These are phyloP conservation scores for Stephania cephalantha DNA, from an alignment of 164 flowering plant genomes.

Conservation along the genomic window DNA sequence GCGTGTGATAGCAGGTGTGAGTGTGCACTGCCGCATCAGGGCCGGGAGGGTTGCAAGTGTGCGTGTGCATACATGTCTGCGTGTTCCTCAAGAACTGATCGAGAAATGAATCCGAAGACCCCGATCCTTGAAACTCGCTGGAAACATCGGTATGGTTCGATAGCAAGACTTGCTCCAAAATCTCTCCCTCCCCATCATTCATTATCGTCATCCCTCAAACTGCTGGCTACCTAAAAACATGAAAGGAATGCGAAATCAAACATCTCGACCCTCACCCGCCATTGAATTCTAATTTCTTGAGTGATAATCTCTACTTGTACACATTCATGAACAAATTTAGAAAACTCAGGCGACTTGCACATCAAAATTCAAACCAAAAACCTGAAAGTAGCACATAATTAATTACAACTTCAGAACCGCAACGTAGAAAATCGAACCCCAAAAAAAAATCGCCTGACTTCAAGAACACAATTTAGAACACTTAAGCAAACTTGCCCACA, in stretches of 20 bases:
- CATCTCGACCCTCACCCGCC: not conserved
- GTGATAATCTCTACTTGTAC: not conserved
- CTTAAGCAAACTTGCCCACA: too few species aligned
- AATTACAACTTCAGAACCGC: too few species aligned
- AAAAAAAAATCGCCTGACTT: too few species aligned
- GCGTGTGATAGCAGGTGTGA: conserved; percentile 65
- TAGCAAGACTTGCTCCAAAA: conserved; percentile 20
- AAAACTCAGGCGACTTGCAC: too few species aligned
- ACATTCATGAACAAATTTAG: too few species aligned
- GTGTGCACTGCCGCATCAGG: conserved; percentile 46
- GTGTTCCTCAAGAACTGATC: conserved; percentile 40
- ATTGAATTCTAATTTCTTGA: not conserved
- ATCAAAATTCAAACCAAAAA: too few species aligned
- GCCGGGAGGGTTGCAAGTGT: conserved; percentile 73
- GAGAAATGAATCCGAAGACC: conserved; percentile 16
- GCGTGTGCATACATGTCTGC: conserved; percentile 48
- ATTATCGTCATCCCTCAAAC: conserved; percentile 14
- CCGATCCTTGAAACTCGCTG: conserved; percentile 9
- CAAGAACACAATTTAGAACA: too few species aligned
- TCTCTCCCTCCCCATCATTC: conserved; percentile 35
- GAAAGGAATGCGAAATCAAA: not conserved
- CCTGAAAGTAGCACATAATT: too few species aligned
- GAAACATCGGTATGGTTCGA: conserved; percentile 8
- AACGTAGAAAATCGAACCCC: too few species aligned
- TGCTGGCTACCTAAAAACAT: not conserved